Evolutionary conservation across 768 basidiomycete genomes (phyloP), one percentile per base, ranked within the genome.

Genomic region (Cystobasidium ongulense): DNA sequence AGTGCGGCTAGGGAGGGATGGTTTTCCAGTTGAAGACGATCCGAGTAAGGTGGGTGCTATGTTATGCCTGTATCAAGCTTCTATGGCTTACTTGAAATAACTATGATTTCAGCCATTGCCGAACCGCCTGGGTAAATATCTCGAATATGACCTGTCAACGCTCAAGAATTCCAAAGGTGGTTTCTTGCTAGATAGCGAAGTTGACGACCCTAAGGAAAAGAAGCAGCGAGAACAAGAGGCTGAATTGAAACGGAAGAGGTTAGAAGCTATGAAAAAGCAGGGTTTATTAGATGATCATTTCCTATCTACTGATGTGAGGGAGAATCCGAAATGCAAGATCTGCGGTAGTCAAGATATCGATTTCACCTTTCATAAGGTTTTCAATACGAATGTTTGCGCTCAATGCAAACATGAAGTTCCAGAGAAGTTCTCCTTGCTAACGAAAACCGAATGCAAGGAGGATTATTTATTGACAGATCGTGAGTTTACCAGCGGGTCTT

Each of bases 381-480:
- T 98, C 79, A 85, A 87, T 27, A 89, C 89, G 80, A 81, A 87
- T 18, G 90, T 98, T 0, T 99, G 96, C 83, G 89, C 89, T 78
- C 86, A 85, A 74, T 97, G 94, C 81, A 92, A 94, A 83, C 88
- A 93, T 78, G 87, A 89, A 74, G 85, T 87, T 70, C 91, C 93
- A 7, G 94, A 97, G 78, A 91, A 89, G 81, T 99, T 96, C 80
- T 91, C 92, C 80, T 84, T 99, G 7, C 81, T 99, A 72, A 99
- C 96, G 5, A 99, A 99, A 83, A 97, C 96, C 0, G 96, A 99
- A 82, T 98, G 95, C 81, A 96, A 94, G 82, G 90, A 92, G 89
- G 95, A 98, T 82, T 98, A 97, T 81, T 86, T 98, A 23, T 82
- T 97, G 65, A 98, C 94, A 27, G 94, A 98, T 80, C 85, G 91